Evolutionary conservation across 331 rosid species (phyloP).

Genomic region (Rosa hybrid): DNA sequence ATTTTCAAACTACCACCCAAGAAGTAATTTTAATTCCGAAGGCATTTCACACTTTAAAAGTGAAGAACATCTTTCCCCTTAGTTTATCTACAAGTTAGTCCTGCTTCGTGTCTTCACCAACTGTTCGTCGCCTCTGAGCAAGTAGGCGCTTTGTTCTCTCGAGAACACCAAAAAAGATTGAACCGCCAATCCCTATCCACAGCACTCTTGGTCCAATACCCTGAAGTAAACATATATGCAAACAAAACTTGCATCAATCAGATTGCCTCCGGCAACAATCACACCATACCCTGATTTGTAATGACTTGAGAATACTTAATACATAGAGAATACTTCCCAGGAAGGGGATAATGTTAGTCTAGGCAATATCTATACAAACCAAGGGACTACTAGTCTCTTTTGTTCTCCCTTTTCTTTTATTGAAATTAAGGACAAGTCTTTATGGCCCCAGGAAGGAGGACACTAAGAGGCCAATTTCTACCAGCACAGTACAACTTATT

Average conservation of each 20-base stretch:
- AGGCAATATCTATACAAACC: neutral
- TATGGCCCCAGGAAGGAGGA: neutral
- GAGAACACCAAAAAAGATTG: conserved; percentile 45
- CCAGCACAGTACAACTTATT: neutral
- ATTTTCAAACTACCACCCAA: neutral
- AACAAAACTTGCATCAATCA: neutral
- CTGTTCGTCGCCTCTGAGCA: conserved; percentile 40
- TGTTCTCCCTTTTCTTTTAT: neutral
- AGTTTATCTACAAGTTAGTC: conserved; percentile 19
- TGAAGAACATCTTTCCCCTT: neutral
- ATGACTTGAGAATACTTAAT: neutral
- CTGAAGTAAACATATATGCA: conserved; percentile 26
- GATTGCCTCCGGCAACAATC: neutral
- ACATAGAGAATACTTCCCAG: neutral
- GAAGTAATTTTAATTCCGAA: neutral
- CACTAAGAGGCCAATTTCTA: neutral
- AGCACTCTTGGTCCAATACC: conserved; percentile 61
- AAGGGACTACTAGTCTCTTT: neutral
- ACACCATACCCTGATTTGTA: neutral
- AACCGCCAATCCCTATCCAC: conserved; percentile 61
- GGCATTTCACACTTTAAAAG: neutral
- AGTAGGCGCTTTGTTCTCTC: conserved; percentile 50
- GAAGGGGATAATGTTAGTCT: neutral
- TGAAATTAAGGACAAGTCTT: too few relatives aligned
- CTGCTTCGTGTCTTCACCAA: conserved; percentile 31